Evolutionary conservation across 805 yeast species (phyloP).

Genomic region (Lipomyces yamanashiensis): DNA sequence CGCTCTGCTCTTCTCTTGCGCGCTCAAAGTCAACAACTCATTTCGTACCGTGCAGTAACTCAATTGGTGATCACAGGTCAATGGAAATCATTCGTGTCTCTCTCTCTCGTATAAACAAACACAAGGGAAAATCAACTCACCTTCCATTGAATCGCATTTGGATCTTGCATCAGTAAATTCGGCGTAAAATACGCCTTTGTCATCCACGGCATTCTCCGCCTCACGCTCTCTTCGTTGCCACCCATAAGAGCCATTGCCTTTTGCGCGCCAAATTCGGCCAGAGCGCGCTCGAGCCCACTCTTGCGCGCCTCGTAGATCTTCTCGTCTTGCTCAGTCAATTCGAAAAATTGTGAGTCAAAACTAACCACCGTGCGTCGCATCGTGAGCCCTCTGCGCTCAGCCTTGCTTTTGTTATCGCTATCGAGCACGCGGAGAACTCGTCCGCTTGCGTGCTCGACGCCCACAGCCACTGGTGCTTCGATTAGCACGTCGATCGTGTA

Average conservation of each 20-base stretch:
- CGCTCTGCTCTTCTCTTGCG: no score
- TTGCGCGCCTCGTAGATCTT: neutral
- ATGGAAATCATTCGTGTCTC: no score
- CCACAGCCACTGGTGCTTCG: conserved; percentile 25
- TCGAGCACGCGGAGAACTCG: neutral
- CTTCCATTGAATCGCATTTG: conserved; percentile 15
- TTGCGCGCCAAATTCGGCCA: neutral
- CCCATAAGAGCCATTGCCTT: neutral
- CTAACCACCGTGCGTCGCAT: conserved; percentile 20
- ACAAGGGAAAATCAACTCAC: conserved; percentile 2
- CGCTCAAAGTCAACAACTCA: no score
- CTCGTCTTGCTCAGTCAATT: neutral
- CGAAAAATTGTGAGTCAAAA: conserved; percentile 19
- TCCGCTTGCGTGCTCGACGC: conserved; percentile 1
- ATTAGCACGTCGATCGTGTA: conserved; percentile 21
- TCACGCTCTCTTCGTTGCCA: neutral
- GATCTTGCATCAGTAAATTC: conserved; percentile 9
- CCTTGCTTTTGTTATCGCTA: neutral
- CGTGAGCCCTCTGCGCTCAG: conserved; percentile 3
- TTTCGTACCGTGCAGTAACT: no score
- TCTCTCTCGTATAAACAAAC: neutral
- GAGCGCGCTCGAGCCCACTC: neutral
- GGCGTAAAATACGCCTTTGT: conserved; percentile 12
- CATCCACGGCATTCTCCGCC: conserved; percentile 13
- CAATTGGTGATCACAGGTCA: no score